A percentile compares a stretch with the other conserved stretches of the same genome.
Conservation (phyloP, 176 grass and related monocot genomes). For the Urochloa ruziziensis region DNA sequence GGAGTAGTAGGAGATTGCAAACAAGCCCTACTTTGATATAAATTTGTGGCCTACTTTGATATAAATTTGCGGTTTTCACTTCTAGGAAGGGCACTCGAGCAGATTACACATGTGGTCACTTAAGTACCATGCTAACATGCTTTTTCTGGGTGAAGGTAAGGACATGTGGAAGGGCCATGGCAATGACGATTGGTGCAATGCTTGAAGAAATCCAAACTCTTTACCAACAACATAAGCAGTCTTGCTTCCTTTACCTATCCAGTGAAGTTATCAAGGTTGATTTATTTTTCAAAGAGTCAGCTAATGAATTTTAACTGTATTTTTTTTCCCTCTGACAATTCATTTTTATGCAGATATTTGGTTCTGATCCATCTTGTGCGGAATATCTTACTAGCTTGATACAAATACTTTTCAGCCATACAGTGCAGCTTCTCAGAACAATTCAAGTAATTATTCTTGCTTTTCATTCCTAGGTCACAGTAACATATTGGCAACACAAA, state of each 20-base stretch:
- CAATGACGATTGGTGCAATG: slow-evolving; percentile 81
- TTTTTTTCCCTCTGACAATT: neutral
- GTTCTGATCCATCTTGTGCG: slow-evolving; percentile 81
- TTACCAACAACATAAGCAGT: slow-evolving; percentile 93
- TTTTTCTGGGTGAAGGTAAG: slow-evolving; percentile 68
- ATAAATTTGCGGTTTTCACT: slow-evolving; percentile 3
- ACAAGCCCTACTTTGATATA: no score
- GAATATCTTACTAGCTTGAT: slow-evolving; percentile 81
- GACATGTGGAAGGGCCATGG: slow-evolving; percentile 86
- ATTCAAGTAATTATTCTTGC: slow-evolving; percentile 66
- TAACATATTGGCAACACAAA: slow-evolving; percentile 14
- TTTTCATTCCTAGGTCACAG: slow-evolving; percentile 13
- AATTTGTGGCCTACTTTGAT: no score
- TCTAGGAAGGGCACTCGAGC: neutral
- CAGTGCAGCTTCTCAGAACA: slow-evolving; percentile 71
- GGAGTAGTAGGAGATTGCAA: no score
- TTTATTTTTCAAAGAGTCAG: neutral
- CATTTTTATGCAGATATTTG: slow-evolving; percentile 76
- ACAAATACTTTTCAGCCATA: slow-evolving; percentile 82
- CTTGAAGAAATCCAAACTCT: slow-evolving; percentile 89
- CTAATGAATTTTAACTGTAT: neutral
- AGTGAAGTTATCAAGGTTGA: slow-evolving; percentile 99
- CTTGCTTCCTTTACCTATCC: slow-evolving; percentile 95
- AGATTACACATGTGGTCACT: neutral
- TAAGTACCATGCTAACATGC: slow-evolving; percentile 13